Base-by-base conservation (phyloP, 2,329 filamentous ascomycete species). In the Botryotinia convoluta region DNA sequence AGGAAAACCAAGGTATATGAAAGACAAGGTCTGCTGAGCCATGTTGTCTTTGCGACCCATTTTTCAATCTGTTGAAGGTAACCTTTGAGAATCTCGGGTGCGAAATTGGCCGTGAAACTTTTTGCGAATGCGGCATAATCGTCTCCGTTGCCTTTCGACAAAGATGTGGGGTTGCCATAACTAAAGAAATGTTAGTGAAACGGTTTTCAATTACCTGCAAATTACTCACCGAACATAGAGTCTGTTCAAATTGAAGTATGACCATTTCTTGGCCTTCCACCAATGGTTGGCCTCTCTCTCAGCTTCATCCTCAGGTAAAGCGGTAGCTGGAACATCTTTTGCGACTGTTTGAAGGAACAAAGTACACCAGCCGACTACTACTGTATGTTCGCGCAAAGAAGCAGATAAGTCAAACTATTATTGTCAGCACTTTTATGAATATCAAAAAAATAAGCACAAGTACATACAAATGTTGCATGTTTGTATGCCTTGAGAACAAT, bases 261-360 rank as follows among this genome's bases (percentile, higher is more conserved):
- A 93, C 96, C 96, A 98, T 84, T 99, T 99, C 90, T 98, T 98
- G 76, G 95, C 93, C 86, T 98, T 99, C 95, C 95, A 99, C 95
- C 96, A 99, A 83, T 98, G 94, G 81, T 97, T 95, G 79, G 92
- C 89, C 83, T 98, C 96, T 73, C 96, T 90, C 81, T 98, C 95
- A 74, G 93, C 90, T 70, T 92, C 84, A 74, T 91, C 93, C 74
- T 97, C 94, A 73, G 86, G 83, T 88, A 98, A 91, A 51, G 95
- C 92, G 78, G 87, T 90, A 72, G 92, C 87, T 7, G 96, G 96
- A 51, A 93, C 90, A 35, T 91, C 85, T 83, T 98, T 98, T 77
- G 92, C 91, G 51, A 98, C 93, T 69, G 97, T 93, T 75, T 92
- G 91, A 77, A 99, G 86, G 85, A 99, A 98, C 74, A 99, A 88